phyloP scores from a whole-genome alignment of 306 rosid genomes.

The Trifolium fragiferum region DNA sequence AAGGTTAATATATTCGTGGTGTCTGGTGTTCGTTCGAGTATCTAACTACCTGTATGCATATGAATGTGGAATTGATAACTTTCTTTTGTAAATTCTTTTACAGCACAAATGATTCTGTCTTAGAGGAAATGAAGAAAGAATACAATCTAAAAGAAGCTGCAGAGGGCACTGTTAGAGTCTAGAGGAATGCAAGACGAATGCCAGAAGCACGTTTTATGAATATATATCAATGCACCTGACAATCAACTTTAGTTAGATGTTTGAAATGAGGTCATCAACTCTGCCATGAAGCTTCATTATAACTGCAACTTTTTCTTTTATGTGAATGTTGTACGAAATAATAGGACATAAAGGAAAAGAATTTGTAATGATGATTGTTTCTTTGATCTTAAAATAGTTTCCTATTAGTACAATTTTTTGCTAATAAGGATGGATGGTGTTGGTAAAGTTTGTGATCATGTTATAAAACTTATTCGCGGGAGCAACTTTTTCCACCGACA shows the following conservation, averaged over 20 bases:
- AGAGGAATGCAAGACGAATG: constrained; percentile 18
- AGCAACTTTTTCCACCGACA: too few relatives aligned
- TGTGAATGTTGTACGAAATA: constrained; percentile 34
- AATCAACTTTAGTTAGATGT: constrained; percentile 1
- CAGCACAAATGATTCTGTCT: constrained; percentile 79
- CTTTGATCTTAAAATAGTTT: not conserved
- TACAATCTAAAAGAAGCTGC: constrained; percentile 60
- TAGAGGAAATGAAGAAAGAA: constrained; percentile 84
- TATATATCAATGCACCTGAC: not conserved
- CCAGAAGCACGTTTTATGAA: constrained; percentile 4
- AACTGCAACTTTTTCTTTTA: not conserved
- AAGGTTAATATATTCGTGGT: not conserved
- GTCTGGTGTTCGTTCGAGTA: not conserved
- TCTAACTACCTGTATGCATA: not conserved
- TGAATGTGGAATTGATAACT: constrained; percentile 34
- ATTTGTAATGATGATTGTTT: constrained; percentile 26
- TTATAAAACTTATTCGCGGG: too few relatives aligned
- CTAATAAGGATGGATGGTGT: too few relatives aligned
- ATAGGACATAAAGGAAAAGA: constrained; percentile 23
- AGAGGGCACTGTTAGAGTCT: constrained; percentile 51
- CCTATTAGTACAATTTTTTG: too few relatives aligned
- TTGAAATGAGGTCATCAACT: constrained; percentile 21
- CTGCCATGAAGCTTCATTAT: constrained; percentile 10
- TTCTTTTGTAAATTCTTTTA: constrained; percentile 18
- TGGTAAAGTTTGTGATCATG: too few relatives aligned